Conservation (phyloP, 257 asterid genomes). For the Parsonsia alboflavescens region DNA sequence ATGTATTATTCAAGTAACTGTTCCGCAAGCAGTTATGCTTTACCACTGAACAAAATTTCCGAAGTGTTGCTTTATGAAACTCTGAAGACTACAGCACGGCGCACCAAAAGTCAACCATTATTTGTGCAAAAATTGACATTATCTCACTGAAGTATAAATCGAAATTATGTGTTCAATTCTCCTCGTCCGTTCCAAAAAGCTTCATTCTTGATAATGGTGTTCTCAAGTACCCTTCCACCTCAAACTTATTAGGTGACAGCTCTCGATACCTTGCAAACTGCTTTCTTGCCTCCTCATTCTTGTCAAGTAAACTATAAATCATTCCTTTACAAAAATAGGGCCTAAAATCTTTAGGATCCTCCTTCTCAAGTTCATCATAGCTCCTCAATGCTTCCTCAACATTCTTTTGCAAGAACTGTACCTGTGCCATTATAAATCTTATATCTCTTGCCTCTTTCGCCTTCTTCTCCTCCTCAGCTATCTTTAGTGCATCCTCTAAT, state of each 20-base stretch:
- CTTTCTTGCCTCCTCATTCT: conserved; percentile 62
- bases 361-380: conserved; percentile 64
- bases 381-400: conserved; percentile 74
- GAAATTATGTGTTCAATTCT: conserved; percentile 24
- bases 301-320: conserved; percentile 67
- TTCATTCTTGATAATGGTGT: conserved; percentile 76
- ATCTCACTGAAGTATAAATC: background rate
- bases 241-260: conserved; percentile 71
- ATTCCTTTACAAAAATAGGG: conserved; percentile 88
- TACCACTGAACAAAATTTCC: background rate
- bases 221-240: conserved; percentile 79
- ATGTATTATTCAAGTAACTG: conserved; percentile 6
- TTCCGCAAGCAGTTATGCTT: background rate
- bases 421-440: conserved; percentile 75
- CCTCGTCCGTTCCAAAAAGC: conserved; percentile 64
- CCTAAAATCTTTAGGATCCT: conserved; percentile 81
- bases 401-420: conserved; percentile 74
- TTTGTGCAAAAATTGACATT: background rate
- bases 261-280: conserved; percentile 58
- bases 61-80: background rate
- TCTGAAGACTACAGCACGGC: background rate
- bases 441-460: conserved; percentile 71
- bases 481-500: conserved; percentile 52
- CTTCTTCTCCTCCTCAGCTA: conserved; percentile 62
- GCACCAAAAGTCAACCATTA: background rate